phyloP scores from a whole-genome alignment of 306 rosid genomes.

The Clitoria ternatea region DNA sequence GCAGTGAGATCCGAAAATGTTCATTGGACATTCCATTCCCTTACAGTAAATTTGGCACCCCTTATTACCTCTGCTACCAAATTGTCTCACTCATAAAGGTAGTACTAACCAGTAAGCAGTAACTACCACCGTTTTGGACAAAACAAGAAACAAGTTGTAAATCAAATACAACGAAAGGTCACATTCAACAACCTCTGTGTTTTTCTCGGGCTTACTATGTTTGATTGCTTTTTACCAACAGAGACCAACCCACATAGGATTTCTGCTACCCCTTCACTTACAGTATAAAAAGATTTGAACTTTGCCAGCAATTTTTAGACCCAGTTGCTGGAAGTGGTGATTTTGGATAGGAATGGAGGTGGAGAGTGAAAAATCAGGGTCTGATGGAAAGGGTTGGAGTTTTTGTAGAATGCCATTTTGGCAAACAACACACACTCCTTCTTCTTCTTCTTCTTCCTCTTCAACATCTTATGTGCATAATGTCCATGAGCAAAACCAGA shows the following conservation, averaged over 20 bases:
- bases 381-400: constrained; percentile 72
- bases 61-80: constrained; percentile 32
- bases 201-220: constrained; percentile 22
- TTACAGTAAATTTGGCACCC: constrained; percentile 24
- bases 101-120: constrained; percentile 14
- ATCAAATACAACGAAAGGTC: constrained; percentile 33
- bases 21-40: constrained; percentile 18
- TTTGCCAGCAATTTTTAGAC: constrained; percentile 21
- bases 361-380: constrained; percentile 58
- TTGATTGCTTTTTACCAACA: constrained; percentile 28
- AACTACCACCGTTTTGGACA: constrained; percentile 45
- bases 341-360: constrained; percentile 52
- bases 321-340: constrained; percentile 25
- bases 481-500: constrained; percentile 43
- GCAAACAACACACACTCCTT: constrained; percentile 58
- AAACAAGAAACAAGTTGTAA: constrained; percentile 9
- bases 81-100: constrained; percentile 37
- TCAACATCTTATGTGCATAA: constrained; percentile 46
- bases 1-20: constrained; percentile 34
- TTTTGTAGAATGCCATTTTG: constrained; percentile 83
- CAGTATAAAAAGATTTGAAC: constrained; percentile 25
- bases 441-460: constrained; percentile 40
- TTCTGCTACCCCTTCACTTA: constrained; percentile 17
- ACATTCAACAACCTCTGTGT: constrained; percentile 34
- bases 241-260: constrained; percentile 2